Evolutionary conservation across 2,329 filamentous ascomycete species (phyloP), one percentile per base, ranked within the genome.

Genomic region (Golovinomyces cichoracearum): DNA sequence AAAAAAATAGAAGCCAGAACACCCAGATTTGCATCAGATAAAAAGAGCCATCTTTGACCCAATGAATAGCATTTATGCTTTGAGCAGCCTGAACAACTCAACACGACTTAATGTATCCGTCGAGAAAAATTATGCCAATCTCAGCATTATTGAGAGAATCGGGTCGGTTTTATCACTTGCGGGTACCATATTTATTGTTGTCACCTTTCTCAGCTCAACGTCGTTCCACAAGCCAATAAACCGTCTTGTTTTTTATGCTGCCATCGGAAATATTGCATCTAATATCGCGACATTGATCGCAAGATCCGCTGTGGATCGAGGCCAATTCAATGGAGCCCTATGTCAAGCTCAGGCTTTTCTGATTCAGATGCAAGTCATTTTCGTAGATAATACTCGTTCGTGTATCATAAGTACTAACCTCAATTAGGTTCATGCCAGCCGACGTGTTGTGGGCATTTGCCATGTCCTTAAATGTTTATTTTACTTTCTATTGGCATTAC

Each of bases 381-480:
- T 12, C n/a, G 4, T 12, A 35, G 2, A 35, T 35, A 10, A 12
- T 12, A 10, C 31, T 35, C 12, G 31, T n/a, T 26, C 22, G 42
- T 3, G 12, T 25, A n/a, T 23, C 25, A 19, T n/a, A 26, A 17
- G 7, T 21, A 37, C 23, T 40, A 40, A 37, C 50, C 23, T 25
- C 5, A 26, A 37, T 10, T 57, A 84, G 79, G 77, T 85, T 85
- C 60, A 75, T 83, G 69, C 76, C 77, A 1, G 79, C 80, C 4
- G 80, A 84, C 64, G 75, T 78, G 1, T 68, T 80, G 42, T 86
- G 78, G 81, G 81, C 79, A 0, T 68, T 86, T 50, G 76, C 79
- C 48, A 90, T 92, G 83, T 81, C 83, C 1, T 69, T 78, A 55
- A 92, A 90, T 59, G 83, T 90, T 47, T 83, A 83, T 60, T 64